Conservation (phyloP, 108 stramenopile species). For the Skeletonema costatum region DNA sequence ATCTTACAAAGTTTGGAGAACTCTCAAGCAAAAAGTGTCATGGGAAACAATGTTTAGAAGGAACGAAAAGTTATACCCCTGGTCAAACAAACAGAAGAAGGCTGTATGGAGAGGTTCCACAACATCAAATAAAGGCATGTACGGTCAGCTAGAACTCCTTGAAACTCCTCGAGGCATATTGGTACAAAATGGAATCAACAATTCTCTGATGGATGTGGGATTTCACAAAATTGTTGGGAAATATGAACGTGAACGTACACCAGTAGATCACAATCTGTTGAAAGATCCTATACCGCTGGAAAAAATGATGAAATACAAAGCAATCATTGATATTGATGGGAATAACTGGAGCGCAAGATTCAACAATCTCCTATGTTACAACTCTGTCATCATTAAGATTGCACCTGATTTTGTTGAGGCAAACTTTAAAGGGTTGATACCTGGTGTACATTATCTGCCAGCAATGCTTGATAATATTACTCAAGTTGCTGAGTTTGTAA, state of each 20-base stretch:
- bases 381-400: conserved; percentile 59
- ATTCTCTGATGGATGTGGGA: conserved; percentile 39
- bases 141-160: conserved; percentile 22
- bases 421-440: conserved; percentile 27
- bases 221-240: conserved; percentile 46
- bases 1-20: conserved; percentile 46
- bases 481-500: conserved; percentile 21
- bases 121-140: conserved; percentile 37
- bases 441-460: conserved; percentile 55
- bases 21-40: neutral
- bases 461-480: conserved; percentile 42
- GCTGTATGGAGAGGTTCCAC: conserved; percentile 56
- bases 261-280: conserved; percentile 3
- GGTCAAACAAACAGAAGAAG: conserved; percentile 25
- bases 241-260: conserved; percentile 10
- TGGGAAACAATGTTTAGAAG: conserved; percentile 2
- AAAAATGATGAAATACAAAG: conserved; percentile 50
- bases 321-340: conserved; percentile 63
- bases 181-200: conserved; percentile 14
- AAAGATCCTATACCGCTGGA: conserved; percentile 34
- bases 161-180: conserved; percentile 38
- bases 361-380: conserved; percentile 47
- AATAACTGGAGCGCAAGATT: conserved; percentile 59
- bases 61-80: conserved; percentile 28
- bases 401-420: conserved; percentile 55